Evolutionary conservation across 2,329 filamentous ascomycete genomes (phyloP), one percentile per base, ranked within the genome.

Genomic region (Dactylellina cionopaga): DNA sequence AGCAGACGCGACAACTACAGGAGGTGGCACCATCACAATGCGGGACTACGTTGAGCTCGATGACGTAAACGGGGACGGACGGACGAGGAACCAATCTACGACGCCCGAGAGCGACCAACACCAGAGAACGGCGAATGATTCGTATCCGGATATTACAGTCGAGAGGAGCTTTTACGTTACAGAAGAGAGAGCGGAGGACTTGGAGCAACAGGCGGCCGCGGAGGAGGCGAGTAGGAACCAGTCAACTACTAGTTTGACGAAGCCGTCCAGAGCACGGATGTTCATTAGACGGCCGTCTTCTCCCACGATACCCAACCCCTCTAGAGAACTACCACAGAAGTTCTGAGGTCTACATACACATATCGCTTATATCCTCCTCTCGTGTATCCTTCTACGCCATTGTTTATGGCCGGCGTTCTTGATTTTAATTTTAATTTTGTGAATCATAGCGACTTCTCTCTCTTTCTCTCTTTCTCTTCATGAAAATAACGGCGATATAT

Each of bases 71-170:
- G 31, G 49, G 10, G 19, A 47, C 24, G 43, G 13, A 7, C 19
- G 19, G 19, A 43, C 31, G 2, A 37, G 52, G 7, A 43, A 25
- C 44, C 22, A 39, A 17, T n/a, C 43, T 24, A 33, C 43, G 9
- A 24, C 37, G 19, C 19, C 15, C 15, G 49, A 55, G 22, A n/a
- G 27, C 13, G 37, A 47, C 13, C 46, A 27, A 17, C 37, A 47
- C 19, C 11, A 43, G 10, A 55, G n/a, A 31, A 62, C 35, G 4
- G 19, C 27, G 41, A 47, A 39, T 4, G 58, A 71, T 19, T 71
- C 66, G 17, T 52, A 58, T 35, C 52, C 66, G 13, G 58, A 71
- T 71, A 71, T 71, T 22, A 64, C 66, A 4, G 51, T 71, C n/a
- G 58, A 71, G 54, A 31, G 66, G 27, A 71, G 25, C n/a, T 71